Conservation (phyloP, 306 rosid genomes). For the Macrotyloma uniflorum region DNA sequence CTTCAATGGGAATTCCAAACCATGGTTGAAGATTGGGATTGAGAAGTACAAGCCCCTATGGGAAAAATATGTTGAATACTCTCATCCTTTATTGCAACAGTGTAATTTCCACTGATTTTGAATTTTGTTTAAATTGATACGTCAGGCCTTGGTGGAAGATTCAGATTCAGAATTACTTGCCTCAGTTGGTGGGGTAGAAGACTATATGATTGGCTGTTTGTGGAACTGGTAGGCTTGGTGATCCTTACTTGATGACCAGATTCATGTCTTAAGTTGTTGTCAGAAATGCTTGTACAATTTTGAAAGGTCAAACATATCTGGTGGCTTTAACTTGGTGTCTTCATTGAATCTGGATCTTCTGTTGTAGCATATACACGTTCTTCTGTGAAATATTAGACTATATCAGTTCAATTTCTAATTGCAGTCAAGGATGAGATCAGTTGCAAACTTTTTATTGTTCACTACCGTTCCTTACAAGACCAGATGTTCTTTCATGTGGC, state of each 20-base stretch:
- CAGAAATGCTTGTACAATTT: conserved; percentile 58
- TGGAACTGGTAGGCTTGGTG: conserved; percentile 32
- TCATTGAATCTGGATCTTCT: conserved; percentile 37
- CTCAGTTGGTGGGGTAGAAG: conserved; percentile 50
- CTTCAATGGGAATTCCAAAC: conserved; percentile 90
- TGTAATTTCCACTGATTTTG: conserved; percentile 73
- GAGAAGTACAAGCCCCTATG: conserved; percentile 90
- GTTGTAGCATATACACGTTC: conserved; percentile 48
- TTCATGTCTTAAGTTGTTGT: conserved; percentile 42
- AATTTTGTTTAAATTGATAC: conserved; percentile 47
- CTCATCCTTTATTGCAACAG: conserved; percentile 67
- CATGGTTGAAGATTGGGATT: conserved; percentile 91
- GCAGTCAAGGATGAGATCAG: conserved; percentile 24
- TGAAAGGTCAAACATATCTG: conserved; percentile 52
- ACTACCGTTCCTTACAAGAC: conserved; percentile 2
- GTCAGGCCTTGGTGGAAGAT: conserved; percentile 64
- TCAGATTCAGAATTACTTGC: conserved; percentile 56
- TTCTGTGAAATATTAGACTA: conserved; percentile 34
- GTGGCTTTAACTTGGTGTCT: conserved; percentile 45
- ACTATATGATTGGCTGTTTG: conserved; percentile 45
- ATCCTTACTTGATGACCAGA: conserved; percentile 29
- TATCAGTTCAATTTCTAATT: conserved; percentile 32
- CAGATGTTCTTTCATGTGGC: conserved; percentile 19
- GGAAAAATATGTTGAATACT: conserved; percentile 78
- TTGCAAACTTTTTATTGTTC: conserved; percentile 11